Evolutionary conservation across 2,329 filamentous ascomycete species (phyloP).

Genomic region (Hymenoscyphus albidus): DNA sequence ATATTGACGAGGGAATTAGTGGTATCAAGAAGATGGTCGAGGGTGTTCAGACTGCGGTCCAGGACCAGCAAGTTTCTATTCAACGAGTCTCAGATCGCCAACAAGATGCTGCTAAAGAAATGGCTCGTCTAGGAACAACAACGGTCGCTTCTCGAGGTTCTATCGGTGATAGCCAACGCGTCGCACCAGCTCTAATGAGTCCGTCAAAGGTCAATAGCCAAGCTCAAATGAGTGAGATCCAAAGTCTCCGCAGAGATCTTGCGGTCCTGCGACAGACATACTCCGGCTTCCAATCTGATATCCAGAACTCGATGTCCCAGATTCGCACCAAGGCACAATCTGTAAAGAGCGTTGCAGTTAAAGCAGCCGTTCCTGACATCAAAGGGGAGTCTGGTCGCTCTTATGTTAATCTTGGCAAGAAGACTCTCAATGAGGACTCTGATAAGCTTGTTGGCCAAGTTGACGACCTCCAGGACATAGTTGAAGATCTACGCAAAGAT

Average conservation of each 20-base stretch:
- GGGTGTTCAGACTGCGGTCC: conserved; percentile 76
- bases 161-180: conserved; percentile 26
- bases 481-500: conserved; percentile 96
- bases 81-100: conserved; percentile 88
- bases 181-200: conserved; percentile 30
- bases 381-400: conserved; percentile 76
- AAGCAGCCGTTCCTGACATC: conserved; percentile 65
- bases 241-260: conserved; percentile 79
- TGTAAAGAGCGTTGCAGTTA: conserved; percentile 72
- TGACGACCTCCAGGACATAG: conserved; percentile 93
- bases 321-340: conserved; percentile 77
- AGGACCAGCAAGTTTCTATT: conserved; percentile 76
- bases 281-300: conserved; percentile 82
- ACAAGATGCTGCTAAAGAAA: conserved; percentile 82
- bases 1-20: conserved; percentile 88
- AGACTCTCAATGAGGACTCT: conserved; percentile 79
- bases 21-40: conserved; percentile 80
- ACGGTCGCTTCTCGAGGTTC: conserved; percentile 29
- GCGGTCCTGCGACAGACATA: conserved; percentile 92
- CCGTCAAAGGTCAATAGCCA: conserved; percentile 37
- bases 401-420: conserved; percentile 84
- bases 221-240: conserved; percentile 71
- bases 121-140: conserved; percentile 50
- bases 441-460: conserved; percentile 88
- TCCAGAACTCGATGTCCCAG: conserved; percentile 80